A percentile compares a stretch with the other conserved stretches of the same genome.
Conservation (phyloP, 1,284 basidiomycete genomes). For the Microbotryomycetes sp. region DNA sequence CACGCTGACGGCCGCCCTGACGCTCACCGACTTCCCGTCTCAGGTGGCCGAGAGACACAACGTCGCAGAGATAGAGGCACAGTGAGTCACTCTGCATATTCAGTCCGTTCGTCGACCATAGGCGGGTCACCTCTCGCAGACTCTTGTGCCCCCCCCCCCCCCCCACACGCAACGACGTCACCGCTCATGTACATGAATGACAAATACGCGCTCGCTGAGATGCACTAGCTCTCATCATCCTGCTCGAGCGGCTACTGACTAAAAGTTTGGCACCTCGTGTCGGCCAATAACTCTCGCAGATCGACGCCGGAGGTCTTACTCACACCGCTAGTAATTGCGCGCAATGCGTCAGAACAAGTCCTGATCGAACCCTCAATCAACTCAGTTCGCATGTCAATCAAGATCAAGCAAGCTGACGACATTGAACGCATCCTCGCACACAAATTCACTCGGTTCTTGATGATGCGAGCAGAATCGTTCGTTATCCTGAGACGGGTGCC, state of each 20-base stretch:
- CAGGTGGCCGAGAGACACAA: slow-evolving; percentile 97
- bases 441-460: slow-evolving; percentile 99
- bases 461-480: slow-evolving; percentile 96
- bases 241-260: neutral
- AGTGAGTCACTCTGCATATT: slow-evolving; percentile 49
- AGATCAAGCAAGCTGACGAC: slow-evolving; percentile 99
- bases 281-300: slow-evolving; percentile 46
- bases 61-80: slow-evolving; percentile 85
- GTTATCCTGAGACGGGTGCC: slow-evolving; percentile 92
- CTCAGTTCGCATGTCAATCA: slow-evolving; percentile 91
- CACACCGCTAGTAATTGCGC: slow-evolving; percentile 84
- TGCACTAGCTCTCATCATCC: neutral
- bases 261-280: neutral
- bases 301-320: slow-evolving; percentile 89
- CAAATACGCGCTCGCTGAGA: neutral
- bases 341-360: slow-evolving; percentile 94
- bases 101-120: slow-evolving; percentile 2
- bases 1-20: slow-evolving; percentile 93
- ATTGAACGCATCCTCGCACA: slow-evolving; percentile 95
- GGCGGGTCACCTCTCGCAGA: neutral
- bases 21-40: slow-evolving; percentile 93
- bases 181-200: neutral
- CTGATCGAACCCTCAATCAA: slow-evolving; percentile 96
- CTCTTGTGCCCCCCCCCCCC: neutral
- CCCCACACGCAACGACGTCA: neutral